Evolutionary conservation across 768 basidiomycete genomes (phyloP), one percentile per base, ranked within the genome.

Genomic region (Hortiboletus flavorubellus): DNA sequence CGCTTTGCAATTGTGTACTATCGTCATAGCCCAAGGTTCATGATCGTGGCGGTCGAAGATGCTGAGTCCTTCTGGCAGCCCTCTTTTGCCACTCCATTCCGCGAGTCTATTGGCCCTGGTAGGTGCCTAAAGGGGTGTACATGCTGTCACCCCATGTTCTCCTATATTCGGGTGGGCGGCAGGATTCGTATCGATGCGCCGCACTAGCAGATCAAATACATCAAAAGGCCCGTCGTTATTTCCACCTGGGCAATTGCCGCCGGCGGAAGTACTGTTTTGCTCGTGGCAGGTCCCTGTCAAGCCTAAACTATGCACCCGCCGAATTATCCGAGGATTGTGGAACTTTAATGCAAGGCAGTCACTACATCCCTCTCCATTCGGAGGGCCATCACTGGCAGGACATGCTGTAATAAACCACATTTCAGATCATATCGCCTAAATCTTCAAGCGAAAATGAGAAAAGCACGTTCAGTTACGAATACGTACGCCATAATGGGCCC

Each of bases 71-170:
- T 9, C 23, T 26, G 30, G 26, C 26, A 26, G 26, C 37, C n/a
- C 30, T 34, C 30, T n/a, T 10, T 46, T n/a, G 35, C 30, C 14
- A 44, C 26, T 26, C 26, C 26, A n/a, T 39, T 5, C 41, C 53
- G 29, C 48, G 51, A 61, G 51, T 34, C 46, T 48, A 54, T 23
- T 26, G 52, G 33, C 61, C 60, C 57, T 64, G 46, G 11, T 31
- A 15, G 16, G 26, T 26, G 26, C 26, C 26, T n/a, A 18, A 56
- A 34, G 23, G 38, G 44, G 9, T 8, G 14, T 14, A 45, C 31
- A 29, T 2, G 8, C 42, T 11, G 15, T 48, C 60, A 60, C 33
- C 26, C 12, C 42, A 18, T 52, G 21, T 14, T 15, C 8, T 45
- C 30, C 37, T 3, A 5, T 15, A 18, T 44, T 30, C 23, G 21